A percentile compares a stretch with the other conserved stretches of the same genome.
Evolutionary conservation across 805 yeast species (phyloP).

Genomic region (Pichia phayaonensis): DNA sequence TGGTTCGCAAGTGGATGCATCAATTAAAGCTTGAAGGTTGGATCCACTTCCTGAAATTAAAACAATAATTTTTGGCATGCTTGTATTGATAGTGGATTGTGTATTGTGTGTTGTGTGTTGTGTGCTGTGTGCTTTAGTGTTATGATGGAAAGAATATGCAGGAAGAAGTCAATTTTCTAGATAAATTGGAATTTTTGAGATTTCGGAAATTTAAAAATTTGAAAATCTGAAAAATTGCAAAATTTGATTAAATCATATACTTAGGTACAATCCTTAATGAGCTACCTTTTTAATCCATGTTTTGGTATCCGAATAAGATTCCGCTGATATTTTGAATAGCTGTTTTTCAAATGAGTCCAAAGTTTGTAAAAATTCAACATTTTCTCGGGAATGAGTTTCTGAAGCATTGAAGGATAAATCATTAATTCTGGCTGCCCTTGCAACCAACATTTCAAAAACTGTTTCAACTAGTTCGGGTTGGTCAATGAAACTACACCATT

Average conservation of each 20-base stretch:
- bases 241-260: background rate
- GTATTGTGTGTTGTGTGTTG: background rate
- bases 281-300: slow-evolving; percentile 15
- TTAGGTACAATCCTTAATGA: background rate
- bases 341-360: slow-evolving; percentile 72
- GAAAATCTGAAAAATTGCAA: background rate
- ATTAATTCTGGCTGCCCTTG: slow-evolving; percentile 63
- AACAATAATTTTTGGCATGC: slow-evolving; percentile 46
- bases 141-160: background rate
- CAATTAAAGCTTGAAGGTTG: slow-evolving; percentile 91
- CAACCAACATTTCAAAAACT: slow-evolving; percentile 42
- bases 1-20: slow-evolving; percentile 41
- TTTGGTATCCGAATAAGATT: slow-evolving; percentile 25
- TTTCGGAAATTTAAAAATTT: background rate
- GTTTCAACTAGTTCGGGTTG: slow-evolving; percentile 54
- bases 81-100: too few relatives aligned
- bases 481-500: slow-evolving; percentile 69
- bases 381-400: slow-evolving; percentile 22
- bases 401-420: slow-evolving; percentile 48
- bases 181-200: background rate
- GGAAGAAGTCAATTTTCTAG: background rate
- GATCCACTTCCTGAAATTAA: slow-evolving; percentile 93
- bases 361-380: slow-evolving; percentile 45
- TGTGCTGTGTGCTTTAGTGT: background rate
- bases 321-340: slow-evolving; percentile 47